phyloP scores from a whole-genome alignment of 2,329 filamentous ascomycete genomes.

The Alternaria burnsii region DNA sequence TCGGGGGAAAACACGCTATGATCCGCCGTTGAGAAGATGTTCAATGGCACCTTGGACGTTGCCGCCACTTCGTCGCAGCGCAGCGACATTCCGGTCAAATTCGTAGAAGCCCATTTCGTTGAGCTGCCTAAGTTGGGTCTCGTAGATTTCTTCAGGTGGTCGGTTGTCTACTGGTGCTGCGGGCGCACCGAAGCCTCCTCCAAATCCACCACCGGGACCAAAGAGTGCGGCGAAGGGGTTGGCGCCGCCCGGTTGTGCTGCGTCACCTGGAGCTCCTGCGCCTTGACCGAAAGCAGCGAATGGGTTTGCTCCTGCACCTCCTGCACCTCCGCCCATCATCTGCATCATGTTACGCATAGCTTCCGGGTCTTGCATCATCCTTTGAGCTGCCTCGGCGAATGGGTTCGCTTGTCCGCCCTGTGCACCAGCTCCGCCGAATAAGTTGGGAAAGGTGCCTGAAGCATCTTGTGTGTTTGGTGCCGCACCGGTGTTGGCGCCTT shows the following conservation, averaged over 20 bases:
- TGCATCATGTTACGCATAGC: conserved; percentile 61
- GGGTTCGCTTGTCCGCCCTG: conserved; percentile 58
- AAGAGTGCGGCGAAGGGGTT: conserved; percentile 56
- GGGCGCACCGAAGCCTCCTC: conserved; percentile 48
- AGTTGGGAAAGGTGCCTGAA: conserved; percentile 49
- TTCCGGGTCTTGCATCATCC: conserved; percentile 66
- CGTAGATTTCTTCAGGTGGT: conserved; percentile 93
- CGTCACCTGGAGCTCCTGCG: conserved; percentile 46
- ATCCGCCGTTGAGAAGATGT: conserved; percentile 62
- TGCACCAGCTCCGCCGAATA: conserved; percentile 61
- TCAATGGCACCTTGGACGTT: conserved; percentile 93
- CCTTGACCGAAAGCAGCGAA: conserved; percentile 58
- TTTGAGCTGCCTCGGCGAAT: conserved; percentile 55
- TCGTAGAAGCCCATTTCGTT: conserved; percentile 99
- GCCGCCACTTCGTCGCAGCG: conserved; percentile 85
- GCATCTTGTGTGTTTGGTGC: conserved; percentile 31
- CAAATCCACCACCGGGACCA: conserved; percentile 56
- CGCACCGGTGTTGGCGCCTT: conserved; percentile 32
- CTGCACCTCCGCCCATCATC: conserved; percentile 61
- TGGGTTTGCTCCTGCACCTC: conserved; percentile 50
- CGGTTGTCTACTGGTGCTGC: conserved; percentile 75
- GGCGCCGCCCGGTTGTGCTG: conserved; percentile 29
- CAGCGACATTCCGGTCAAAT: conserved; percentile 91
- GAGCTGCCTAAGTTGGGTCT: conserved; percentile 85
- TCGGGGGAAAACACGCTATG: conserved; percentile 28